Conservation (phyloP, 345 rosid genomes). For the Gossypium mustelinum region DNA sequence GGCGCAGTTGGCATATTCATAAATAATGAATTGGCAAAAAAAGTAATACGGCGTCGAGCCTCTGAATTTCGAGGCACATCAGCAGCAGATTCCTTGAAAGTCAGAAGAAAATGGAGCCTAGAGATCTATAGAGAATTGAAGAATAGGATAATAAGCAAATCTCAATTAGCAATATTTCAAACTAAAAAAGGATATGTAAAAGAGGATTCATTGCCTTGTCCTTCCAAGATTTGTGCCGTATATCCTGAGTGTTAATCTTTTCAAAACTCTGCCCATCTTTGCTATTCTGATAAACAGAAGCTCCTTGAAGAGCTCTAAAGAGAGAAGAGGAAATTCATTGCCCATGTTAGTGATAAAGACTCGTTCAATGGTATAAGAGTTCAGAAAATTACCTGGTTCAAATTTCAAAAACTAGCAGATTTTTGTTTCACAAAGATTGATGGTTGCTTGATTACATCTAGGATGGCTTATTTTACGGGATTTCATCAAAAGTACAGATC, state of each 20-base stretch:
- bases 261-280: conserved; percentile 74
- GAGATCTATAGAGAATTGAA: conserved; percentile 43
- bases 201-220: conserved; percentile 53
- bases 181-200: neutral
- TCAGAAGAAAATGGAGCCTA: conserved; percentile 72
- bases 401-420: conserved; percentile 12
- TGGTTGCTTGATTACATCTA: conserved; percentile 1
- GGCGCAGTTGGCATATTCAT: conserved; percentile 94
- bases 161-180: neutral
- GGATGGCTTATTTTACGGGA: neutral
- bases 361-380: neutral
- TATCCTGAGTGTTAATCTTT: conserved; percentile 41
- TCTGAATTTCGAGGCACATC: conserved; percentile 90
- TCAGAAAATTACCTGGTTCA: neutral
- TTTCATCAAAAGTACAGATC: conserved; percentile 5
- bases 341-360: neutral
- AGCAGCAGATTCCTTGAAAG: conserved; percentile 91
- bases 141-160: conserved; percentile 17
- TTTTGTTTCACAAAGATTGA: neutral
- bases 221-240: conserved; percentile 35
- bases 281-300: conserved; percentile 26
- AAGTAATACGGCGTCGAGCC: conserved; percentile 96
- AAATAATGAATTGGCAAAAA: conserved; percentile 91
- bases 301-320: conserved; percentile 56
- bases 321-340: conserved; percentile 5